phyloP scores from a whole-genome alignment of 148 eudicot genomes.

The Camellia sinensis region DNA sequence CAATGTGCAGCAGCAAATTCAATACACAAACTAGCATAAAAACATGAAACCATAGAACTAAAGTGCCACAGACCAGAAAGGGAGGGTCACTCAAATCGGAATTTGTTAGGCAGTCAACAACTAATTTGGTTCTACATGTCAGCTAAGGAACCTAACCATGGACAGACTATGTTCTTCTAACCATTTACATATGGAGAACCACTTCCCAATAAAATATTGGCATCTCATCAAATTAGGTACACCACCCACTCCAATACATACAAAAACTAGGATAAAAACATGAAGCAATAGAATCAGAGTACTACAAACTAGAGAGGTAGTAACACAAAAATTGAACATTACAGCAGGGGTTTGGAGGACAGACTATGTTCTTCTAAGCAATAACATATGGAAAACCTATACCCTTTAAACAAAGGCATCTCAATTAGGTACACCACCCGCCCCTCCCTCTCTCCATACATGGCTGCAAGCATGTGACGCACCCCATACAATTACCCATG shows the following conservation, averaged over 20 bases:
- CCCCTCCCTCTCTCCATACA: not conserved
- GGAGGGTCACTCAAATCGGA: no score
- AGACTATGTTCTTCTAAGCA: not conserved
- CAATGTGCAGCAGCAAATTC: not conserved
- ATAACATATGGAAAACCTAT: not conserved
- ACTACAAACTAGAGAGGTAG: no score
- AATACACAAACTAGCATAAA: not conserved
- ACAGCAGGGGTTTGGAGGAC: no score
- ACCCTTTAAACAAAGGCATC: not conserved
- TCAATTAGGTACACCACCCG: not conserved
- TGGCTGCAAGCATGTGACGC: not conserved
- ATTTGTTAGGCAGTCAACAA: no score
- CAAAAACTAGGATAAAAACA: no score
- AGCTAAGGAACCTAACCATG: not conserved
- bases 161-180: not conserved
- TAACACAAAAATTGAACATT: no score
- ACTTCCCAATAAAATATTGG: not conserved
- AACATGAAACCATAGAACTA: not conserved
- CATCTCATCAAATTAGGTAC: not conserved
- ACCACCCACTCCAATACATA: no score
- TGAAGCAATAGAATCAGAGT: no score
- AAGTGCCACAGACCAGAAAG: not conserved
- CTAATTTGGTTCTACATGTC: not conserved
- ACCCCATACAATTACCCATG: not conserved
- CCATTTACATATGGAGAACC: not conserved